Evolutionary conservation across 2,329 filamentous ascomycete species (phyloP), one percentile per base, ranked within the genome.

Genomic region (Tolypocladium capitatum): DNA sequence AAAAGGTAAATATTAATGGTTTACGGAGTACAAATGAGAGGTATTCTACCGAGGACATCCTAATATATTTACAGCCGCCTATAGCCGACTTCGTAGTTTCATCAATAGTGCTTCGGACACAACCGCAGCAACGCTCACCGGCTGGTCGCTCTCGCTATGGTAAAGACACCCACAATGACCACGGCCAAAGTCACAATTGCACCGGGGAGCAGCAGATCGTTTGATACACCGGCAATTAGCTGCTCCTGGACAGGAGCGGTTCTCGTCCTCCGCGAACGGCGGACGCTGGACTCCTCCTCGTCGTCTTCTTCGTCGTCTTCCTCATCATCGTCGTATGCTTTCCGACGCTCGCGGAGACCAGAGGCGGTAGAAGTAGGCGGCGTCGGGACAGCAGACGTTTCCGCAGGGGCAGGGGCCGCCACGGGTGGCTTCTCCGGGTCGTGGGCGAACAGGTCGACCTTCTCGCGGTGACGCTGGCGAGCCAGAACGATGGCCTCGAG

Each of bases 391-490:
- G 61, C 56, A 1, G 68, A 59, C 24, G 73, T 67, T 3, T 69
- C 65, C 21, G 64, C 60, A 24, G 72, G 74, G 11, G 81, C 65
- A 0, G 79, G 76, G 1, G 76, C 71, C 10, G 80, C 71, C n/a
- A 89, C 75, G 0, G 90, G 86, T n/a, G 91, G 81, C 68, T 92
- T 84, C 53, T 89, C 81, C 1, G 91, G 90, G 58, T 98, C 86
- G 63, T 98, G 92, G 13, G 97, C 90, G 58, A 95, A 97, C 16
- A 98, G 76, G 59, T 98, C 92, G 20, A 98, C 92, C 74, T 98
- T 98, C 56, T 97, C 92, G 42, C 81, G 82, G 56, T 74, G 80
- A 42, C 78, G 76, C 49, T 85, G 81, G 51, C 87, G 83, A 5
- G 91, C 87, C 28, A 97, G 76, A 20, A 83, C 74, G 55, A 98